Conservation (phyloP, 108 stramenopile genomes). For the Nitzschia sp. region DNA sequence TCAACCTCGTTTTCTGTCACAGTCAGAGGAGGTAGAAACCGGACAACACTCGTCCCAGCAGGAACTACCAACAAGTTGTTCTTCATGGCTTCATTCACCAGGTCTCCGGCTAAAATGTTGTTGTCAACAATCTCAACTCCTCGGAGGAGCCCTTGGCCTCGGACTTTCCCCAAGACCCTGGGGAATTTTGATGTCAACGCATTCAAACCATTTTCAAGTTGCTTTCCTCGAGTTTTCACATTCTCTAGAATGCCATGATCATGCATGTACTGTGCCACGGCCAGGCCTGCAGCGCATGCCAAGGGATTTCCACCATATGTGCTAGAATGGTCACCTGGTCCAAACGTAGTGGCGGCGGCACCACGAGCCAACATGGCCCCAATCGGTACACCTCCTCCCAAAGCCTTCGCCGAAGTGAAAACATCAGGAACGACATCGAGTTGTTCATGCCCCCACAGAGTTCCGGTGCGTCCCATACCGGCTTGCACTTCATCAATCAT, state of each 20-base stretch:
- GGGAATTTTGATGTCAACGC: constrained; percentile 77
- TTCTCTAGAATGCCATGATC: constrained; percentile 83
- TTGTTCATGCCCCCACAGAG: constrained; percentile 92
- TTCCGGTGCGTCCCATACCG: constrained; percentile 97
- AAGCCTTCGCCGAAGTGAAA: constrained; percentile 95
- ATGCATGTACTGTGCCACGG: constrained; percentile 84
- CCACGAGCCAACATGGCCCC: constrained; percentile 96
- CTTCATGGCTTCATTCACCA: constrained; percentile 87
- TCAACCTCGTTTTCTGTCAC: constrained; percentile 75
- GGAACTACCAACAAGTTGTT: constrained; percentile 90
- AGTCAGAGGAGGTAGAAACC: constrained; percentile 94
- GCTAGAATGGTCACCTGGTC: constrained; percentile 95
- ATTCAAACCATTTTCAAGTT: constrained; percentile 72
- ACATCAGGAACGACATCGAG: constrained; percentile 91
- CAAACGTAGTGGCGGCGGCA: constrained; percentile 82
- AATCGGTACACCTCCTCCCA: constrained; percentile 97
- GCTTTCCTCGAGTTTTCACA: constrained; percentile 84
- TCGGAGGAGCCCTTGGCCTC: constrained; percentile 91
- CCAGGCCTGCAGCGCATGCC: constrained; percentile 83
- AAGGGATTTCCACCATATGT: constrained; percentile 98
- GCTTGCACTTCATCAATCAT: constrained; percentile 98
- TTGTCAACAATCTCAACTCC: constrained; percentile 72
- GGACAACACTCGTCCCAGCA: constrained; percentile 87
- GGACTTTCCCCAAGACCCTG: constrained; percentile 75
- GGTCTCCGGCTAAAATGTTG: constrained; percentile 81